These are phyloP conservation scores for Trebouxia gelatinosa DNA, from an alignment of 163 green algal genomes.

Conservation along the genomic window DNA sequence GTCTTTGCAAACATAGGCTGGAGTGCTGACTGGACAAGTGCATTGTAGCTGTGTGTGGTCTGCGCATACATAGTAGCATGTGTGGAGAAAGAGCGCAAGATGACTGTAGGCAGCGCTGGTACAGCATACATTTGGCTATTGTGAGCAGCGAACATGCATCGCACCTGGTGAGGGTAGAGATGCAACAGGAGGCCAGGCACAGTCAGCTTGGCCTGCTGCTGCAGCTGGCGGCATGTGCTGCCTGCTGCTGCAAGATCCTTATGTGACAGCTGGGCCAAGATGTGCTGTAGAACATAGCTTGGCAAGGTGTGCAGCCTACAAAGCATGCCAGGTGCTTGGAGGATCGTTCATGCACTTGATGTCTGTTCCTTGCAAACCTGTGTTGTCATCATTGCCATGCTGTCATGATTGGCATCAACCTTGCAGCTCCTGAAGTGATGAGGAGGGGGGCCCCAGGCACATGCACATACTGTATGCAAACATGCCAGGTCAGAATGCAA, in stretches of 20 bases:
- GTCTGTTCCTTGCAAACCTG: no score
- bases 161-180: constrained; percentile 74
- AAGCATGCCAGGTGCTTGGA: no score
- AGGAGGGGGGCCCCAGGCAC: no score
- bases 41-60: not conserved
- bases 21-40: not conserved
- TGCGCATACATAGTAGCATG: not conserved
- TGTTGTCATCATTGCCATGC: no score
- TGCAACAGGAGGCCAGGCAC: constrained; percentile 64
- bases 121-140: not conserved
- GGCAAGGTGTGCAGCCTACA: constrained; percentile 25
- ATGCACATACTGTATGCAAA: no score
- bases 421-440: no score
- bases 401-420: no score
- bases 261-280: constrained; percentile 24
- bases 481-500: no score
- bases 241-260: constrained; percentile 20
- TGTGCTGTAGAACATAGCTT: not conserved
- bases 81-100: not conserved
- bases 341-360: no score
- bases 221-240: constrained; percentile 44
- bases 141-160: not conserved
- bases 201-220: constrained; percentile 34
- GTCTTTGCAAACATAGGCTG: not conserved
- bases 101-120: not conserved